Base-by-base conservation (phyloP, 2,329 filamentous ascomycete species). In the Aureobasidium sp. region DNA sequence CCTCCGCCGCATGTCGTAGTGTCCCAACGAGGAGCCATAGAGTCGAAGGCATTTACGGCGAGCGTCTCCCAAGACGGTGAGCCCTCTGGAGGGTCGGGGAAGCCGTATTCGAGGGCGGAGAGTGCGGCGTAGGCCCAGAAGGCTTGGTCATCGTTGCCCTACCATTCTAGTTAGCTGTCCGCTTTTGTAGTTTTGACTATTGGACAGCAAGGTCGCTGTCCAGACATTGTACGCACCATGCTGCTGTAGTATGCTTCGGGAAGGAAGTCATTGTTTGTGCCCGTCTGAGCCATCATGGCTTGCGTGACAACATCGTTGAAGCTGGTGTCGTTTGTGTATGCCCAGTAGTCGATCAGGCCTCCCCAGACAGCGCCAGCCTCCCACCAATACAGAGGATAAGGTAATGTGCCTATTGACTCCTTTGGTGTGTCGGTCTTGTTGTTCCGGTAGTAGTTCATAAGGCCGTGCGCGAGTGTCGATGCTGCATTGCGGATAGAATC, bases 111-210 rank as follows among this genome's bases (percentile, higher is more conserved):
- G 41, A 88, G 87, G 2, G 90, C 90, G 11, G 84, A 82, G 80
- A 95, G 88, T 64, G 87, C 88, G 1, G 90, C 84, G 78, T 94
- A 82, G n/a, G 84, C 89, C 90, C 90, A 95, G 75, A 94, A 93
- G 6, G 88, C 87, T 79, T 87, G 81, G 66, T 84, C 80, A 65
- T 84, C 80, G 66, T 83, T 84, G 14, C 75, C 76, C 44, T 59
- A 2, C 17, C 12, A 29, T 29, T 9, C 7, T 9, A 22, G 17
- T 49, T 25, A 49, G 44, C 22, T 15, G 9, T 29, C 27, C 25
- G 42, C 20, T 47, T 4, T 12, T 25, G 6, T 12, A 34, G 31
- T 12, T 9, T 34, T 11, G 8, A 12, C 1, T 34, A 9, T 34
- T 9, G 31, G 31, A 12, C 9, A 34, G 12, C 8, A 34, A 1